phyloP scores from a whole-genome alignment of 2,329 filamentous ascomycete genomes.

The Hirsutella rhossiliensis region DNA sequence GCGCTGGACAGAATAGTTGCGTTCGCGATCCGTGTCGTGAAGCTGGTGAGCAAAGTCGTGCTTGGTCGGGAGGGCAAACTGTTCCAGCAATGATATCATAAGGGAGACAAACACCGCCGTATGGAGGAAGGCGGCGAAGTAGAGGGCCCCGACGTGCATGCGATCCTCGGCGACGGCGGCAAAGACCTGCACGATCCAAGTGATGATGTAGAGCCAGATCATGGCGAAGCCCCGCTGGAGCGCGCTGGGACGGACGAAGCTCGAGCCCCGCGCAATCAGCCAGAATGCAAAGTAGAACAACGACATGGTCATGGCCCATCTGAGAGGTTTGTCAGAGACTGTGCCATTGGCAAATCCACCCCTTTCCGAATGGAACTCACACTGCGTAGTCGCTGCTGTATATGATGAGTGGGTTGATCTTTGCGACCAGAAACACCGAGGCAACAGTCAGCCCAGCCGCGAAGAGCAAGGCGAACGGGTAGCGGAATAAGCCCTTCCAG shows the following conservation, averaged over 20 bases:
- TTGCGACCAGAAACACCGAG: slow-evolving; percentile 62
- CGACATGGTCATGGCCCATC: slow-evolving; percentile 75
- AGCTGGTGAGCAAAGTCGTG: slow-evolving; percentile 52
- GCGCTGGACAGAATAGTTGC: slow-evolving; percentile 23
- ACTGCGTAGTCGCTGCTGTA: slow-evolving; percentile 82
- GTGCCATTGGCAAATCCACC: neutral
- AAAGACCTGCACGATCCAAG: slow-evolving; percentile 61
- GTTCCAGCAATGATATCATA: slow-evolving; percentile 64
- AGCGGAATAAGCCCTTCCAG: slow-evolving; percentile 73
- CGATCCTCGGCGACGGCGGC: slow-evolving; percentile 68
- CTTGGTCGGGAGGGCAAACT: slow-evolving; percentile 65
- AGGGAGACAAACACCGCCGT: slow-evolving; percentile 62
- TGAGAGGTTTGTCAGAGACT: slow-evolving; percentile 8
- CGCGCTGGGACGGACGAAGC: slow-evolving; percentile 72
- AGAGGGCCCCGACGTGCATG: slow-evolving; percentile 60
- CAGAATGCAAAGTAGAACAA: slow-evolving; percentile 73
- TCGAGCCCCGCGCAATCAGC: slow-evolving; percentile 68
- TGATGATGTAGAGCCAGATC: slow-evolving; percentile 70
- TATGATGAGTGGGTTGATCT: slow-evolving; percentile 81
- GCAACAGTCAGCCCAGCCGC: slow-evolving; percentile 58
- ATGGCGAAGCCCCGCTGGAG: slow-evolving; percentile 71
- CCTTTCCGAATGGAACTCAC: slow-evolving; percentile 20
- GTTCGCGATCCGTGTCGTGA: slow-evolving; percentile 34
- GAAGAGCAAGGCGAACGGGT: slow-evolving; percentile 61
- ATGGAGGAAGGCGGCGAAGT: slow-evolving; percentile 72